Base-by-base conservation (phyloP, 345 rosid species). In the Pugionium dolabratum region DNA sequence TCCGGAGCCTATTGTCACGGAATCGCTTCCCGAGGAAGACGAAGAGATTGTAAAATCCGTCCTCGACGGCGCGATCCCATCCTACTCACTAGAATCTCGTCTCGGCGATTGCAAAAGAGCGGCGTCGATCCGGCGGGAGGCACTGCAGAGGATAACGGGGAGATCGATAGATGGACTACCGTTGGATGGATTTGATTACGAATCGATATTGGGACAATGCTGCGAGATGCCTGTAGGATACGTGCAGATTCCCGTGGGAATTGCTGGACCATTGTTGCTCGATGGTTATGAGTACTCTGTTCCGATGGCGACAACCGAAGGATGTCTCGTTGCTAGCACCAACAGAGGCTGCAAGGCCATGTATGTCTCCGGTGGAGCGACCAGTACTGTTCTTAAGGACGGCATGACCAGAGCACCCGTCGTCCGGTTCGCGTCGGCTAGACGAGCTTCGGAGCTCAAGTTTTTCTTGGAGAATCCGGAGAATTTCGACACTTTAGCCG, bases 251-350 rank as follows among this genome's bases (percentile, higher is more conserved):
- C 97, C 97, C 1, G 96, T 93, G 47, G 97, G 98, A 30, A 76
- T 90, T 1, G 96, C 95, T 0, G 97, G 99, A n/a, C 99, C 97
- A 0, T 60, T 94, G 80, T 45, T 90, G 75, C 87, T 90, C 0
- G 89, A 94, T 50, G 97, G 96, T 30, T 72, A n/a, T 4, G 96
- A 94, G 84, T 84, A 85, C 59, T 74, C 80, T 10, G 85, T 94
- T 49, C 99, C 99, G 25, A 90, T 90, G 99, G 97, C 97, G 2
- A 94, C 99, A 2, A 94, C 99, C 0, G 99, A 94, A 74, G 99
- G 99, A 0, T 90, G 97, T 66, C 66, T 94, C 76, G 90, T 88
- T 18, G 99, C 99, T 6, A 94, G 99, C 53, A 72, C 96, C 4
- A 94, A 94, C 62, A 79, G 99, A 71, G 99, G 99, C 7, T 94